Base-by-base conservation (phyloP, 352 stramenopile species). In the Globisporangium nunn region DNA sequence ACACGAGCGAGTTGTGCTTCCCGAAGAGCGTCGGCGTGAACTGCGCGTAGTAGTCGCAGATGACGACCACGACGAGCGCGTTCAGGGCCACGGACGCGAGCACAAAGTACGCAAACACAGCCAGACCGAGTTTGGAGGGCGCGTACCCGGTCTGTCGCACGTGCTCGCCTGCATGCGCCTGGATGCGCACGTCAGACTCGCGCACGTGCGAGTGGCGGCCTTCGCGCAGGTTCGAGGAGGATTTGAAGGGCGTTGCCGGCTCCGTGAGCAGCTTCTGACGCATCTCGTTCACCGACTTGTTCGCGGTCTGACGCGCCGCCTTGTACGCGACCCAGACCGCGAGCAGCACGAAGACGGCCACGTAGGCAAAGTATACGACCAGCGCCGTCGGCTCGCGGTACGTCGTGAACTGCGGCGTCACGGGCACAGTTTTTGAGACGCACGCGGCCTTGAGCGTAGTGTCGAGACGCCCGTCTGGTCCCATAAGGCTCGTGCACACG, bases 31-130 rank as follows among this genome's bases (percentile, higher is more conserved):
- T 23, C 23, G 23, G 23, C 23, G 23, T 23, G 1, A 23, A 23
- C 23, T 23, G 23, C 23, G 23, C 23, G 23, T 23, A 23, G 23
- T 23, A 23, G 23, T 23, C 23, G 60, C 47, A 68, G 51, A 89
- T 84, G 51, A 82, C 86, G 12, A 81, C 75, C 57, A 81, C 72
- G 47, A 88, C 81, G 30, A 87, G 58, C 2, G 71, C 72, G 4
- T 74, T 74, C 1, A 88, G 62, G 43, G 74, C 63, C 52, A 85
- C 59, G 15, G 75, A 78, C 62, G 79, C 68, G 35, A 85, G 56
- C 43, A 76, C 54, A 33, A 84, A 85, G 68, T 88, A 88, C n/a
- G 47, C 63, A 50, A 86, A 78, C 59, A 86, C 70, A 10, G 68
- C 3, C 54, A 71, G 71, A 10, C 74, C 76, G 4, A 76, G 46